phyloP scores from a whole-genome alignment of 148 eudicot species.

The Silene latifolia region DNA sequence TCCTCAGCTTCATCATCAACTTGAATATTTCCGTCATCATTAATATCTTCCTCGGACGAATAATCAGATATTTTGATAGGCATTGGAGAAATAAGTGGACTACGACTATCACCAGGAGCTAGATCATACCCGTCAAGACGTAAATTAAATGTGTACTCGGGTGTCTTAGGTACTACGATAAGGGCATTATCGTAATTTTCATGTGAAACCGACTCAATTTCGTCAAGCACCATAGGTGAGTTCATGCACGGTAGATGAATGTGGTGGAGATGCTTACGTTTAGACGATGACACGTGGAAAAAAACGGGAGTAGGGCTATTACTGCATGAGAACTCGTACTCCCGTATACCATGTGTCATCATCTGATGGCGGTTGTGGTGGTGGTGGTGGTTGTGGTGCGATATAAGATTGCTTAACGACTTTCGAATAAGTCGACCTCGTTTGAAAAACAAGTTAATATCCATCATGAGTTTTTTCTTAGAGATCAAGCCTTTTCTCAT shows the following conservation, averaged over 20 bases:
- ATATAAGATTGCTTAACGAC: constrained; percentile 23
- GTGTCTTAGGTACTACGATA: constrained; percentile 25
- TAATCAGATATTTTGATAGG: constrained; percentile 30
- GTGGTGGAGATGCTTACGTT: constrained; percentile 24
- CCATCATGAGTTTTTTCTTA: constrained; percentile 30
- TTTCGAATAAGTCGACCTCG: constrained; percentile 28
- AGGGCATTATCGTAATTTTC: constrained; percentile 9
- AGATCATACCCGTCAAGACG: constrained; percentile 26
- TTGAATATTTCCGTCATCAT: constrained; percentile 17
- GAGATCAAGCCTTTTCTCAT: constrained; percentile 35
- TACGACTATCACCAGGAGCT: constrained; percentile 18
- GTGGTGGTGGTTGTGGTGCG: constrained; percentile 24
- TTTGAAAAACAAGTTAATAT: constrained; percentile 29
- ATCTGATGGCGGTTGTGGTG: constrained; percentile 14
- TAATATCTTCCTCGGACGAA: constrained; percentile 26
- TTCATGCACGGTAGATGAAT: constrained; percentile 31
- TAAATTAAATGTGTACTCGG: constrained; percentile 28
- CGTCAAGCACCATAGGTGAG: constrained; percentile 24
- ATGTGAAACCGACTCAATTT: constrained; percentile 17
- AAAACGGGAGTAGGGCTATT: constrained; percentile 34
- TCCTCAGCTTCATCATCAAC: constrained; percentile 43
- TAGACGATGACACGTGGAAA: constrained; percentile 25
- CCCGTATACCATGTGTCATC: constrained; percentile 27
- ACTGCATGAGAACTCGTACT: constrained; percentile 37
- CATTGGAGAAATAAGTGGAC: constrained; percentile 22